Base-by-base conservation (phyloP, 2,329 filamentous ascomycete species). In the Penicillium sp. region DNA sequence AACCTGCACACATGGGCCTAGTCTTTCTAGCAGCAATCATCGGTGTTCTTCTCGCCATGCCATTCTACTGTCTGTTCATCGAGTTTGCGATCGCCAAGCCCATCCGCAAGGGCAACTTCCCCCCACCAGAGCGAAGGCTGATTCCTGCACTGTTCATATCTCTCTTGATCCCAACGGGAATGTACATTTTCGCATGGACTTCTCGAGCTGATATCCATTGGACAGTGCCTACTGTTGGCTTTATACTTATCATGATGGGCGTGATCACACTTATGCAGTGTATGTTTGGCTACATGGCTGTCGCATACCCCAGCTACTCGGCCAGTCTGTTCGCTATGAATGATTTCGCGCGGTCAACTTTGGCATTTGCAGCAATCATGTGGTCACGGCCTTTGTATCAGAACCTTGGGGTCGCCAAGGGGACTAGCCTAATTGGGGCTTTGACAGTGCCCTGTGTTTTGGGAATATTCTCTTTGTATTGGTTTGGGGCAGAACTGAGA, bases 151-250 rank as follows among this genome's bases (percentile, higher is more conserved):
- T 51, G 21, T 51, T 44, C 31, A 29, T 18, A 2, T 23, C 24
- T 24, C 14, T 49, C 3, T 14, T 51, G n/a, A 13, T 51, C 10
- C 48, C 48, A 10, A 10, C 28, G 14, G 48, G 39, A n/a, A 13
- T 44, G 18, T 43, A 14, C 18, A 29, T 43, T 13, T 51, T 87
- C 13, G 84, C 83, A 16, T 87, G 79, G 78, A 78, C 80, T 3
- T 74, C 83, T 2, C 71, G 71, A 4, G 52, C 67, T 0, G 68
- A 68, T 3, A 68, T 83, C 5, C 70, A 77, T 28, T 84, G 81
- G 60, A 76, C 77, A 19, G 79, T 76, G 2, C 43, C 44, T 7
- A 50, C 40, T 24, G 19, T 55, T 8, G 56, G 56, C 5, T 16
- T 50, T n/a, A 21, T 50, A 3, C 42, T 58, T 1, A 31, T 28